phyloP scores from a whole-genome alignment of 352 stramenopile species.

The Thraustochytrium sp. region DNA sequence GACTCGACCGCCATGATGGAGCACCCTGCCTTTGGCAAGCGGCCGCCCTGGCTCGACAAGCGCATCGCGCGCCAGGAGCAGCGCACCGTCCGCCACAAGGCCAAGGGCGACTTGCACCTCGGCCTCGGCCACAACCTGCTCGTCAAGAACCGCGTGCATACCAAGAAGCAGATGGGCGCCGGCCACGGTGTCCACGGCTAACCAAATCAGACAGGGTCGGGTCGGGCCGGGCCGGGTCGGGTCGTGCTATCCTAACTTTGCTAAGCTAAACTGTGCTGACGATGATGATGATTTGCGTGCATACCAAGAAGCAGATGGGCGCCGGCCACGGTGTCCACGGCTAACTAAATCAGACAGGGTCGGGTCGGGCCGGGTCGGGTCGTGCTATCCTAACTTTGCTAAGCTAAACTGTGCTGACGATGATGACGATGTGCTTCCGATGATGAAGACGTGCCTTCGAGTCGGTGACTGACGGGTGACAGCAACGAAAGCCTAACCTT shows the following conservation, averaged over 20 bases:
- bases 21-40: background rate
- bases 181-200: slow-evolving; percentile 2
- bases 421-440: slow-evolving; percentile 12
- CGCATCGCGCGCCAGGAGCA: slow-evolving; percentile 13
- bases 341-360: too few relatives aligned
- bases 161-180: slow-evolving; percentile 21
- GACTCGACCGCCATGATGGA: background rate
- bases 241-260: too few relatives aligned
- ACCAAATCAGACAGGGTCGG: too few relatives aligned
- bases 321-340: background rate
- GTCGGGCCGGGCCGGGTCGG: too few relatives aligned
- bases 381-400: too few relatives aligned
- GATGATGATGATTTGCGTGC: slow-evolving; percentile 15
- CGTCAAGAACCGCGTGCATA: slow-evolving; percentile 20
- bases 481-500: too few relatives aligned
- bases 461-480: too few relatives aligned
- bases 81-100: background rate
- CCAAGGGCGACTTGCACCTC: background rate
- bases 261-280: too few relatives aligned
- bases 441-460: too few relatives aligned
- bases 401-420: too few relatives aligned
- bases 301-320: slow-evolving; percentile 26
- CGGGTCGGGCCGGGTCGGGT: too few relatives aligned
- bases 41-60: background rate
- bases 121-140: background rate